phyloP scores from a whole-genome alignment of 2,329 filamentous ascomycete species.

The Ascochyta viciae-villosae region DNA sequence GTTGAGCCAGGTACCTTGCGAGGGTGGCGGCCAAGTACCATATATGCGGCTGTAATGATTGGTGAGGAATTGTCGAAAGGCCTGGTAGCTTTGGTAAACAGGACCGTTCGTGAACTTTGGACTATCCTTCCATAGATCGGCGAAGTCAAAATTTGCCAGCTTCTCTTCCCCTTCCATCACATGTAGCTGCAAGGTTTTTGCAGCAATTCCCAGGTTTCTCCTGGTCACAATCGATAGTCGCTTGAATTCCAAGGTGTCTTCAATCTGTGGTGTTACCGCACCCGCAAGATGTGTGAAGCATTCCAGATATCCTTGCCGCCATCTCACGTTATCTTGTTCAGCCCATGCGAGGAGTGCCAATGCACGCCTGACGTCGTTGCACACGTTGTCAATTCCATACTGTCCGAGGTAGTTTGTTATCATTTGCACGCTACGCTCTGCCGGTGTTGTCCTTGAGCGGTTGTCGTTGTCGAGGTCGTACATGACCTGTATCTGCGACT shows the following conservation, averaged over 20 bases:
- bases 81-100: constrained; percentile 63
- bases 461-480: constrained; percentile 54
- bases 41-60: constrained; percentile 64
- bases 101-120: constrained; percentile 47
- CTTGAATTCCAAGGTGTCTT: constrained; percentile 65
- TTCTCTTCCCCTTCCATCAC: constrained; percentile 69
- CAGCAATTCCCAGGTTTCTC: constrained; percentile 67
- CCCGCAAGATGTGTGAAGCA: constrained; percentile 72
- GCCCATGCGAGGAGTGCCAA: constrained; percentile 70
- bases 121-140: constrained; percentile 63
- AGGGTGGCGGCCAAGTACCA: constrained; percentile 67
- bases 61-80: constrained; percentile 67
- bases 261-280: constrained; percentile 55
- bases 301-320: constrained; percentile 73
- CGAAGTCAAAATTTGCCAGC: constrained; percentile 66
- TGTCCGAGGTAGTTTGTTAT: constrained; percentile 67
- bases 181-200: constrained; percentile 67
- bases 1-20: constrained; percentile 62
- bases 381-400: constrained; percentile 69
- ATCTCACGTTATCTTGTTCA: constrained; percentile 66
- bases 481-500: constrained; percentile 65
- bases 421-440: constrained; percentile 61
- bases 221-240: constrained; percentile 67
- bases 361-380: constrained; percentile 66
- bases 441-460: constrained; percentile 35